Percentiles rank a stretch among this genome's conserved stretches.
Conservation (phyloP, 192 early-diverging fungal species). For the Cetraspora pellucida region DNA sequence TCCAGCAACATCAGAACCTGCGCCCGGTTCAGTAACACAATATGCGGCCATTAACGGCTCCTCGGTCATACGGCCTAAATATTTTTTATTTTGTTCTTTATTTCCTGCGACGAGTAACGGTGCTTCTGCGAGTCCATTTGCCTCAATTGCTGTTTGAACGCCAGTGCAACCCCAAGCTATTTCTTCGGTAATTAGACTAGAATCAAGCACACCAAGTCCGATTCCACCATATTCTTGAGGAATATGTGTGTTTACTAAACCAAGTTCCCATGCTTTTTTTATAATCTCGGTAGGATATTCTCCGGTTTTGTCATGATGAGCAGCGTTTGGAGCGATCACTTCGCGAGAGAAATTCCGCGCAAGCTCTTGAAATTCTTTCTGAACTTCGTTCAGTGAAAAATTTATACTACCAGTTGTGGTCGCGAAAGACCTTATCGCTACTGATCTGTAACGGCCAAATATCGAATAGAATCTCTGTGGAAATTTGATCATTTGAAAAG, state of each 20-base stretch:
- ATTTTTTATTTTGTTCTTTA: conserved; percentile 93
- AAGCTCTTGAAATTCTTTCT: conserved; percentile 83
- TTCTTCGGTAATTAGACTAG: conserved; percentile 87
- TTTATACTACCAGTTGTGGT: conserved; percentile 23
- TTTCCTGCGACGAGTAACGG: conserved; percentile 87
- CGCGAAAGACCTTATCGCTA: neutral
- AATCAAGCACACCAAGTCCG: conserved; percentile 86
- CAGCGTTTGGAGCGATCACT: conserved; percentile 88
- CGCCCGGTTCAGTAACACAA: conserved; percentile 82
- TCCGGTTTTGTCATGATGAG: conserved; percentile 91
- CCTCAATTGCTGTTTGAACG: conserved; percentile 96
- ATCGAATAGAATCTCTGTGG: too few species aligned
- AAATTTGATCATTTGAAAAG: too few species aligned
- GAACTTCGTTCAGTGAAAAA: conserved; percentile 83
- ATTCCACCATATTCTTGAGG: conserved; percentile 84
- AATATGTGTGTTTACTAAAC: conserved; percentile 90
- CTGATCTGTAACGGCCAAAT: too few species aligned
- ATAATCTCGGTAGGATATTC: conserved; percentile 87
- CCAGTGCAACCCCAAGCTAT: conserved; percentile 92
- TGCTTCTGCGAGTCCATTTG: conserved; percentile 92
- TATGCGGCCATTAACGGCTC: conserved; percentile 95
- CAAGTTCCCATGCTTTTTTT: conserved; percentile 91
- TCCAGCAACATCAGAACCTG: conserved; percentile 78
- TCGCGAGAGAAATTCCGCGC: conserved; percentile 88
- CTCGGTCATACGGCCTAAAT: conserved; percentile 95